Evolutionary conservation across 1,284 basidiomycete genomes (phyloP).

Genomic region (Lentinus polychrous): DNA sequence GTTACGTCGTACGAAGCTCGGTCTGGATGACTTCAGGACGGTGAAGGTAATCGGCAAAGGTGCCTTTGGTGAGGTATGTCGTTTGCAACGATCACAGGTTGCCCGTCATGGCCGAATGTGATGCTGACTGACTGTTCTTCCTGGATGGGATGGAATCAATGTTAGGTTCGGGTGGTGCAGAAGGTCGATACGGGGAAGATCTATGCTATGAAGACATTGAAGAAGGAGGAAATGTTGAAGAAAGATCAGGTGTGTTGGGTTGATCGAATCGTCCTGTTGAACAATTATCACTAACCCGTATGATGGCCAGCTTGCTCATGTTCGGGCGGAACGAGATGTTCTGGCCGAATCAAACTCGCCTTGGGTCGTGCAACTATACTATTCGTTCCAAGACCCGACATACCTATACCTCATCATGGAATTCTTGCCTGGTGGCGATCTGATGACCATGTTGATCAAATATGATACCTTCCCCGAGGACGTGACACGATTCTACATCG

Average conservation of each 20-base stretch:
- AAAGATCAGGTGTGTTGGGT: slow-evolving; percentile 78
- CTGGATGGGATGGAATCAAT: no score
- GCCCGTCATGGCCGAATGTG: background rate
- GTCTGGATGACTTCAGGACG: slow-evolving; percentile 89
- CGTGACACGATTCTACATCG: slow-evolving; percentile 98
- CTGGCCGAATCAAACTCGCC: slow-evolving; percentile 96
- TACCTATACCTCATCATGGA: slow-evolving; percentile 99
- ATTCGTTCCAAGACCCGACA: slow-evolving; percentile 95
- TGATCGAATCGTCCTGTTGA: background rate
- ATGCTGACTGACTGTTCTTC: background rate
- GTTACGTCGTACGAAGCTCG: slow-evolving; percentile 87
- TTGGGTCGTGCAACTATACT: slow-evolving; percentile 98
- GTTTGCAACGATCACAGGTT: background rate
- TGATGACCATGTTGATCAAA: slow-evolving; percentile 99
- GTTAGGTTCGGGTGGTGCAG: slow-evolving; percentile 87
- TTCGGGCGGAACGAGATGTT: slow-evolving; percentile 97
- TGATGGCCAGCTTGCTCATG: slow-evolving; percentile 78
- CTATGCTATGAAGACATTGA: slow-evolving; percentile 98
- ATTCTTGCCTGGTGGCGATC: slow-evolving; percentile 94
- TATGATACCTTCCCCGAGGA: slow-evolving; percentile 99
- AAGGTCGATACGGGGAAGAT: slow-evolving; percentile 98
- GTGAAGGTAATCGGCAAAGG: slow-evolving; percentile 99
- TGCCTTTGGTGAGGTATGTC: slow-evolving; percentile 87
- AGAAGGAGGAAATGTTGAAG: slow-evolving; percentile 99
- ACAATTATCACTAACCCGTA: background rate